These are phyloP conservation scores for Phytophthora fragariaefolia DNA, from an alignment of 352 stramenopile genomes.

Conservation along the genomic window DNA sequence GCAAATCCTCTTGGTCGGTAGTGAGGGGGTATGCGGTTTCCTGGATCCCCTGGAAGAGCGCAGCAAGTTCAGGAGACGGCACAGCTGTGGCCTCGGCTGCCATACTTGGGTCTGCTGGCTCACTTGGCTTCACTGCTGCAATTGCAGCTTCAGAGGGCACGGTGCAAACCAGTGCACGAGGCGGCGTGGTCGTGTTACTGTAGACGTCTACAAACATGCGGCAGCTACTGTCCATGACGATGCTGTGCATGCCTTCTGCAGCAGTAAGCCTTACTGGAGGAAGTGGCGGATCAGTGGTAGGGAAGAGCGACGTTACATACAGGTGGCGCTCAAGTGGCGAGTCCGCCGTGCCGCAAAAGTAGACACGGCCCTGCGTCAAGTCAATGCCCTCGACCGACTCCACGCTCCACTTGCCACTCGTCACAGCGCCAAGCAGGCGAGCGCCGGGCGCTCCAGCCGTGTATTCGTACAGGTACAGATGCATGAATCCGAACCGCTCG, in stretches of 20 bases:
- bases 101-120: slow-evolving; percentile 17
- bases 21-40: slow-evolving; percentile 61
- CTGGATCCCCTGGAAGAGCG: slow-evolving; percentile 51
- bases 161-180: slow-evolving; percentile 57
- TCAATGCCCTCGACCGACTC: slow-evolving; percentile 88
- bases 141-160: slow-evolving; percentile 58
- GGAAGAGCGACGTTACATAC: slow-evolving; percentile 83
- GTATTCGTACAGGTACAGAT: slow-evolving; percentile 97
- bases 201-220: slow-evolving; percentile 83
- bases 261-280: slow-evolving; percentile 74
- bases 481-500: slow-evolving; percentile 94
- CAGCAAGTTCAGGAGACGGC: slow-evolving; percentile 20
- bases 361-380: slow-evolving; percentile 84
- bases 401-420: slow-evolving; percentile 72
- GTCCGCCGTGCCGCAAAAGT: slow-evolving; percentile 88
- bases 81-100: slow-evolving; percentile 9
- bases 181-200: slow-evolving; percentile 76
- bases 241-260: slow-evolving; percentile 87
- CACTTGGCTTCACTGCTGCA: slow-evolving; percentile 30
- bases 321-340: slow-evolving; percentile 92
- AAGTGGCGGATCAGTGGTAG: slow-evolving; percentile 43
- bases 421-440: slow-evolving; percentile 66
- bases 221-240: slow-evolving; percentile 92
- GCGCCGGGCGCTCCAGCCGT: slow-evolving; percentile 39
- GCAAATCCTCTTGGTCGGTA: slow-evolving; percentile 60